Evolutionary conservation across 192 early-diverging fungal genomes (phyloP), one percentile per base, ranked within the genome.

Genomic region (Coemansia sp.): DNA sequence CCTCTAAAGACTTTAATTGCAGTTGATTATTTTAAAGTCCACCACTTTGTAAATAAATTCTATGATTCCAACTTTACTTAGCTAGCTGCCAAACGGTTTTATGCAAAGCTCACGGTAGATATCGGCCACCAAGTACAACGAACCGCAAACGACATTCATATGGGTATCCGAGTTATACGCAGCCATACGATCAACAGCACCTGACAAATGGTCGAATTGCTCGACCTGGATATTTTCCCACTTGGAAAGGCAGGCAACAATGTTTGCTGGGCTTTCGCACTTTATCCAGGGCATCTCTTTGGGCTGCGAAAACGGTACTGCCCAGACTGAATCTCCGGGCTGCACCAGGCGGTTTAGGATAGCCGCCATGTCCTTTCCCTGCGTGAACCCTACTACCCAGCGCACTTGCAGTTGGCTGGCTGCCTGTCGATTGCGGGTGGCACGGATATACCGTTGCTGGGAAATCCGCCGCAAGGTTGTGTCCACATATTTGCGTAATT

Each of bases 221-320:
- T 56, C 68, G 12, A 53, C 36, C 12, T 65, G 26, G 35, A 57
- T 53, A 21, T 26, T 11, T 11, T 45, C 56, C 15, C 23, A 26
- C 23, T 26, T 26, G 1, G 23, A 26, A 26, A 26, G 23, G 4
- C 23, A 26, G 2, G 23, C 61, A n/a, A 52, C 48, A n/a, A 88
- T 74, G 7, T 79, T 79, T 12, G 47, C 57, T 0, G 87, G 78
- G 5, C 63, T 54, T 16, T 72, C 81, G 48, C 80, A 81, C 3
- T 66, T 50, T 35, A 97, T 79, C 94, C 94, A 97, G 3, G 89
- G 84, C 94, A 97, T 97, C 0, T 83, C 87, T 21, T 85, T 82
- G 15, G 91, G 91, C 48, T 79, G 66, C 18, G 82, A 77, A 61
- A 97, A 97, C 9, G 81, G 79, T 0, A 88, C 85, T 3, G 84